These are phyloP conservation scores for Claviceps paspali DNA, from an alignment of 2,329 filamentous ascomycete genomes.

Conservation along the genomic window DNA sequence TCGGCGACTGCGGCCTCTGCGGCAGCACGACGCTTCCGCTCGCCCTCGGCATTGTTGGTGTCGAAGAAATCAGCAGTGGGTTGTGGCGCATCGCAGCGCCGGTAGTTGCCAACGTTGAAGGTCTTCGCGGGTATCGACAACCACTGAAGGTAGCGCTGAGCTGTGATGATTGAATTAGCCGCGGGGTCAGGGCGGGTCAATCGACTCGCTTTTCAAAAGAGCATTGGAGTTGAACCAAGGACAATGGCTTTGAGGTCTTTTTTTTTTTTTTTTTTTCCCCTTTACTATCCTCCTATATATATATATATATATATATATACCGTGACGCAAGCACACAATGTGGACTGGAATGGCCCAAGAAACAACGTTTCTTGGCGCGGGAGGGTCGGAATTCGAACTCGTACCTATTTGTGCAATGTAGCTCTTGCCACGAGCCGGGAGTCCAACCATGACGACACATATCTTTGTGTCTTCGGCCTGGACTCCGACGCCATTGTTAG, in stretches of 20 bases:
- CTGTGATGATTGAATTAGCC: constrained; percentile 27
- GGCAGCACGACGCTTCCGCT: constrained; percentile 72
- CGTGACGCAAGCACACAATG: no score
- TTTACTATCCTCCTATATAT: no score
- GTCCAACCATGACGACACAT: constrained; percentile 96
- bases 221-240: no score
- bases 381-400: constrained; percentile 9
- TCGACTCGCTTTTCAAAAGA: no score
- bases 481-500: constrained; percentile 52
- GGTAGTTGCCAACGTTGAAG: constrained; percentile 96
- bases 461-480: constrained; percentile 94
- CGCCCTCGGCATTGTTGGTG: constrained; percentile 74
- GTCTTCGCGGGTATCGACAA: constrained; percentile 84
- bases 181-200: neutral
- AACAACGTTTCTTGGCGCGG: neutral
- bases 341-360: neutral
- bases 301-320: no score
- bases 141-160: constrained; percentile 90
- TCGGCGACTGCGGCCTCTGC: constrained; percentile 84
- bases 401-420: constrained; percentile 93
- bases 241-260: no score
- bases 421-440: constrained; percentile 92
- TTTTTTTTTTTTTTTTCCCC: no score
- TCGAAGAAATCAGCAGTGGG: constrained; percentile 94
- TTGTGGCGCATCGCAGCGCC: constrained; percentile 76